Evolutionary conservation across 2,329 filamentous ascomycete genomes (phyloP).

Genomic region (Penicillium corylophilum): DNA sequence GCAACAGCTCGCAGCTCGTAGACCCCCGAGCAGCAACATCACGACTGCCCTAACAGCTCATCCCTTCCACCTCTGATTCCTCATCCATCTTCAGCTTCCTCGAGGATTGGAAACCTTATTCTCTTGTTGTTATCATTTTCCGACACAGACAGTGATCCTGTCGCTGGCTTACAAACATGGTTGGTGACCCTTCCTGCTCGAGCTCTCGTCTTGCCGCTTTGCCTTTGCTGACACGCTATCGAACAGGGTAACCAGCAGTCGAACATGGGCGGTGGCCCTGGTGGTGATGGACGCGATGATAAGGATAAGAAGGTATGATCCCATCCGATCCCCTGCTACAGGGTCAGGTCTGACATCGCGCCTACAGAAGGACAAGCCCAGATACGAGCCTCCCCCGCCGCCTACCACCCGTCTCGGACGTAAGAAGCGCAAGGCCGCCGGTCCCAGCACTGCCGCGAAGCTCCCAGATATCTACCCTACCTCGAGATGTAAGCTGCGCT

Average conservation of each 20-base stretch:
- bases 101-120: background rate
- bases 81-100: slow-evolving; percentile 2
- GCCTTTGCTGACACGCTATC: slow-evolving; percentile 23
- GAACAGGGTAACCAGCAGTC: slow-evolving; percentile 63
- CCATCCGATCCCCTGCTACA: background rate
- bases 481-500: slow-evolving; percentile 93
- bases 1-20: slow-evolving; percentile 27
- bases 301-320: slow-evolving; percentile 84
- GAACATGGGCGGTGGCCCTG: slow-evolving; percentile 72
- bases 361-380: slow-evolving; percentile 94
- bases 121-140: background rate
- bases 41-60: slow-evolving; percentile 15
- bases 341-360: slow-evolving; percentile 15
- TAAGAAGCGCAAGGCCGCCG: slow-evolving; percentile 96
- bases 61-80: slow-evolving; percentile 11
- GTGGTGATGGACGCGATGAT: slow-evolving; percentile 74
- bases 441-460: slow-evolving; percentile 91
- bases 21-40: slow-evolving; percentile 20
- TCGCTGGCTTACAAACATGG: slow-evolving; percentile 34
- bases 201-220: slow-evolving; percentile 6
- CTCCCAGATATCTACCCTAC: slow-evolving; percentile 92
- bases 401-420: slow-evolving; percentile 95
- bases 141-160: slow-evolving; percentile 15
- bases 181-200: slow-evolving; percentile 24
- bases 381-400: slow-evolving; percentile 97